Conservation (phyloP, 352 stramenopile genomes). For the Paralagenidium karlingii region DNA sequence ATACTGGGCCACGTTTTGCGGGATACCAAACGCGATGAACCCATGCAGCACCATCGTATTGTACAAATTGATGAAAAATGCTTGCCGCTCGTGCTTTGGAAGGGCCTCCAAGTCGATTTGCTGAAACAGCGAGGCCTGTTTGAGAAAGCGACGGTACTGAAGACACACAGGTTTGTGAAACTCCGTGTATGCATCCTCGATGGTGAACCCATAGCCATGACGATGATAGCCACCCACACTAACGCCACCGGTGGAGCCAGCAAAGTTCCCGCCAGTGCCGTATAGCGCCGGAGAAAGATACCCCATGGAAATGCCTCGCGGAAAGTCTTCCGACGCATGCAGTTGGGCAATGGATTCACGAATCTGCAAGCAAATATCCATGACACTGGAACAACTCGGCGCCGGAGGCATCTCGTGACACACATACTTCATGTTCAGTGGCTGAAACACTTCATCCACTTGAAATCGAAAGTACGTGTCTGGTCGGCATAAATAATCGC, state of each 20-base stretch:
- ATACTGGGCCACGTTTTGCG: constrained; percentile 76
- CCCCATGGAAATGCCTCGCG: constrained; percentile 51
- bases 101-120: constrained; percentile 54
- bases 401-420: constrained; percentile 7
- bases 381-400: constrained; percentile 7
- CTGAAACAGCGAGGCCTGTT: constrained; percentile 46
- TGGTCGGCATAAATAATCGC: too few species aligned
- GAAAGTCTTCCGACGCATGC: constrained; percentile 50
- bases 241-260: constrained; percentile 6
- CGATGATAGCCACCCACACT: too few species aligned
- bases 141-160: constrained; percentile 67
- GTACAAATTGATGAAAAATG: constrained; percentile 86
- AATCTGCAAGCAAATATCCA: constrained; percentile 59
- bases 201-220: too few species aligned
- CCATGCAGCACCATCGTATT: constrained; percentile 82
- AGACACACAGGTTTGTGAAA: constrained; percentile 42
- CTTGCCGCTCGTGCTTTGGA: constrained; percentile 72
- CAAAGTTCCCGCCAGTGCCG: constrained; percentile 2
- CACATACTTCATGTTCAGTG: constrained; percentile 74
- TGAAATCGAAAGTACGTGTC: constrained; percentile 69
- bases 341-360: constrained; percentile 55
- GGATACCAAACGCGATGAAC: constrained; percentile 71
- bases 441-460: constrained; percentile 70
- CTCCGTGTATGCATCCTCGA: too few species aligned
- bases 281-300: constrained; percentile 18